Base-by-base conservation (phyloP, 1,139 yeast genomes). In the Suhomyces anneliseae region DNA sequence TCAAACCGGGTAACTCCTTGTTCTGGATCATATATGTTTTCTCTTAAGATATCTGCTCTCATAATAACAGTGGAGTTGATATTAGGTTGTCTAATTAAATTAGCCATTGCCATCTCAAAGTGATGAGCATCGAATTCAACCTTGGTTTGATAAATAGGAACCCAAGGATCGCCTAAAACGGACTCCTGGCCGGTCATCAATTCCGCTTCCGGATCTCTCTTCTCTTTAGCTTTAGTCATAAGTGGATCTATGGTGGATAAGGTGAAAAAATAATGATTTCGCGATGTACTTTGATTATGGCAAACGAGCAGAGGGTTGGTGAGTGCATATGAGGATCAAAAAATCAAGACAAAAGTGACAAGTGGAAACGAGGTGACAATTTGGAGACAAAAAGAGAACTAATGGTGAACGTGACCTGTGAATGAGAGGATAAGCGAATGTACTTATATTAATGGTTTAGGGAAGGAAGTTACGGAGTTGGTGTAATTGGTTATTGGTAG, bases 21-120 rank as follows among this genome's bases (percentile, higher is more conserved):
- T 24, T 57, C 59, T 6, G 74, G 69, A 34, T 69, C 74, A 58
- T 71, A 81, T 2, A 62, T 64, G 47, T 70, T 72, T 55, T 87
- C 92, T 40, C 73, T 70, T 40, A 90, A 66, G 27, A 92, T 82
- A 65, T 92, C 98, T 0, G 97, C 96, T 57, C 98, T 72, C 70
- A 92, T 72, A 36, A 92, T 87, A 31, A 90, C 95, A 0, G 97
- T 87, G 8, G 97, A 92, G 65, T 92, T 92, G 65, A 92, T 87
- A 63, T 92, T 89, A 11, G 98, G 98, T 53, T 90, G 90, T 51
- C 79, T 76, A 46, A 92, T 86, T 52, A 92, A 74, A 64, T 90
- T 88, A 39, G 80, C 65, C 93, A 90, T 87, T 6, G 97, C 97
- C 9, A 72, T 68, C 49, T 82, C 83, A 60, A 85, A 90, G 67